Base-by-base conservation (phyloP, 108 stramenopile species). In the Phaeodactylum tricornutum region DNA sequence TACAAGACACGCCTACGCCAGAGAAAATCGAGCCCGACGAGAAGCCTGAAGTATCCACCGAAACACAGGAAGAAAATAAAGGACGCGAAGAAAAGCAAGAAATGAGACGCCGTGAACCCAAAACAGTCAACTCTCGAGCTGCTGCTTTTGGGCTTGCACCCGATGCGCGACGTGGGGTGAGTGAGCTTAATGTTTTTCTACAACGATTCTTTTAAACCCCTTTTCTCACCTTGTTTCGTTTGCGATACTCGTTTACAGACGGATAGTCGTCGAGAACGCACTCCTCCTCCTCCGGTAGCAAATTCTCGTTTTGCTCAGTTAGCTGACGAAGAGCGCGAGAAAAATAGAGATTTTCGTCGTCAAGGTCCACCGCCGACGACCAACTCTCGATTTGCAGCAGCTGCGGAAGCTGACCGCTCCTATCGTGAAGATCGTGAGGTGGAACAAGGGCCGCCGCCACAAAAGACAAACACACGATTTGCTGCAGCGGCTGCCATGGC, bases 111-210 rank as follows among this genome's bases (percentile, higher is more conserved):
- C 55, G 77, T 21, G 71, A 78, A 46, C 87, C 82, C 1, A 59
- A 69, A 48, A 61, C 73, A 16, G 72, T 84, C 35, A 88, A 88
- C 47, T 67, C 75, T 3, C 46, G 86, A 50, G 86, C 86, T 22
- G 86, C 81, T 5, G 61, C 64, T 32, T 49, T 87, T 22, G 80
- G 55, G 27, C 60, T 44, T 16, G 75, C 74, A 15, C 68, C 68
- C 3, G 53, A 26, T 46, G 49, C 63, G 11, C 43, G 45, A 8
- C 49, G 19, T 28, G 29, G 22, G 29, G 16, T 50, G 14, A 4
- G 49, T 15, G 24, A n/a, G 24, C 7, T 16, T 8, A 21, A 27
- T 8, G 46, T 27, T 9, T 27, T 27, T 27, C 8, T 7, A 16
- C 15, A 12, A 43, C 8, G 25, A 6, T 47, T 28, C 9, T 22